Conservation (phyloP, 2,329 filamentous ascomycete genomes). For the Fusarium sp. region DNA sequence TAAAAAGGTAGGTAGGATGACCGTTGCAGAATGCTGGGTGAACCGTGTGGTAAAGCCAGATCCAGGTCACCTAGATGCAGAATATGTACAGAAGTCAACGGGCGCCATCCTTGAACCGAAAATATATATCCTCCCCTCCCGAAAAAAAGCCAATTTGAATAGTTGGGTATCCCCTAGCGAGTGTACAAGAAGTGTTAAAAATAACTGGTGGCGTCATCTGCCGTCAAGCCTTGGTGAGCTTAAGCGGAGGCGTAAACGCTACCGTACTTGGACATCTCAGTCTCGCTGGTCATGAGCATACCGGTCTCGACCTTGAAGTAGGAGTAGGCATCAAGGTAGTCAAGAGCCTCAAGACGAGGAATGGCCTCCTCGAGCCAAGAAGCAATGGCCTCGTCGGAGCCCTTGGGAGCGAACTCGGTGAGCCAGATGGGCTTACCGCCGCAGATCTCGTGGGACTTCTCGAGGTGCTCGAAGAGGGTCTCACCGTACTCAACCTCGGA, state of each 20-base stretch:
- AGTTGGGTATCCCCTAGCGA: conserved; percentile 51
- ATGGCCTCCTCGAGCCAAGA: conserved; percentile 63
- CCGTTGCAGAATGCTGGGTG: conserved; percentile 2
- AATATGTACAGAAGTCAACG: conserved; percentile 49
- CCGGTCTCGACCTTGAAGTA: conserved; percentile 65
- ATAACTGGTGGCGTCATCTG: conserved; percentile 16
- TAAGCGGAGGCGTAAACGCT: conserved; percentile 60
- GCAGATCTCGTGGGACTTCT: conserved; percentile 58
- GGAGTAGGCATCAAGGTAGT: conserved; percentile 66
- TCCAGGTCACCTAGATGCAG: conserved; percentile 35
- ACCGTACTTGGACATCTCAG: conserved; percentile 59
- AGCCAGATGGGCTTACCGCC: conserved; percentile 65
- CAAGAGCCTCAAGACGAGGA: conserved; percentile 59
- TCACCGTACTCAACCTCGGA: conserved; percentile 58
- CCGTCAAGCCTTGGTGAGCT: conserved; percentile 14
- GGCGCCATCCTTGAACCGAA: conserved; percentile 43
- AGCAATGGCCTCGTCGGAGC: conserved; percentile 53
- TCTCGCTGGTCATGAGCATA: conserved; percentile 55
- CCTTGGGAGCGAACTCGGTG: conserved; percentile 71
- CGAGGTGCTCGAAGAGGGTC: conserved; percentile 66
- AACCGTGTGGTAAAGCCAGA: conserved; percentile 1
- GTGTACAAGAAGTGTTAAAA: conserved; percentile 53
- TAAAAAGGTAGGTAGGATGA: conserved; percentile 24
- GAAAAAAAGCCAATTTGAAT: conserved; percentile 40
- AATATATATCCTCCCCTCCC: conserved; percentile 35